Percentiles rank a stretch among this genome's conserved stretches.
Conservation (phyloP, 331 rosid species). For the Saraca asoca region DNA sequence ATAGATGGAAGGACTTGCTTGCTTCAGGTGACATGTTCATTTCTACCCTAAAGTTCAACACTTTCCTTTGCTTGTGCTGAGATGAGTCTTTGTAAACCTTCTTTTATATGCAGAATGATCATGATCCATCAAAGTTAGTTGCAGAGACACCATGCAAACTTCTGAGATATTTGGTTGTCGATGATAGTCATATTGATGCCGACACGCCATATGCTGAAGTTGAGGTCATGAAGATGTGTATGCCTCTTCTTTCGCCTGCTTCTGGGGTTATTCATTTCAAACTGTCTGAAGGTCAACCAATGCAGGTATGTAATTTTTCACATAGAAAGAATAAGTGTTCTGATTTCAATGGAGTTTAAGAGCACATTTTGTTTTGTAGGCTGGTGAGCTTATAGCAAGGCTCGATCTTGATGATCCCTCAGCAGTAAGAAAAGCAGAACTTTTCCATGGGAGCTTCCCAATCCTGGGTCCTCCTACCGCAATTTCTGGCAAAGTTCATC, state of each 20-base stretch:
- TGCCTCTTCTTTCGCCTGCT: slow-evolving; percentile 99
- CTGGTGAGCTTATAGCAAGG: slow-evolving; percentile 94
- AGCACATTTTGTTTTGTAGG: slow-evolving; percentile 44
- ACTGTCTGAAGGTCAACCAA: slow-evolving; percentile 98
- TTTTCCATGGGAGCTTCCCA: slow-evolving; percentile 86
- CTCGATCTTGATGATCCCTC: slow-evolving; percentile 98
- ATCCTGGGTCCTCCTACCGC: slow-evolving; percentile 91
- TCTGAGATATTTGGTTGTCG: slow-evolving; percentile 73
- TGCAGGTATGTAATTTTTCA: slow-evolving; percentile 68
- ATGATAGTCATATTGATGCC: slow-evolving; percentile 82
- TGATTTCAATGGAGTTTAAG: background rate
- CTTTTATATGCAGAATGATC: slow-evolving; percentile 74
- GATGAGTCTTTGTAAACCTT: slow-evolving; percentile 30
- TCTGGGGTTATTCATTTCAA: slow-evolving; percentile 82
- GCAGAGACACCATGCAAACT: slow-evolving; percentile 99
- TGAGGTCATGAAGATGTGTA: slow-evolving; percentile 99
- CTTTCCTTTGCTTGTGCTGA: slow-evolving; percentile 30
- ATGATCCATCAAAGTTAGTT: slow-evolving; percentile 90
- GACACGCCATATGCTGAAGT: slow-evolving; percentile 98
- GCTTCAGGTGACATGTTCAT: slow-evolving; percentile 78
- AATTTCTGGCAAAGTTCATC: slow-evolving; percentile 95
- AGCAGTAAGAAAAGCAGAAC: slow-evolving; percentile 95
- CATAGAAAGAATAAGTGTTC: slow-evolving; percentile 11
- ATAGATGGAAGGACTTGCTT: slow-evolving; percentile 99
- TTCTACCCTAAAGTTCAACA: slow-evolving; percentile 18